Evolutionary conservation across 78 protist genomes (phyloP), one percentile per base, ranked within the genome.

Genomic region (Tieghemostelium lacteum): DNA sequence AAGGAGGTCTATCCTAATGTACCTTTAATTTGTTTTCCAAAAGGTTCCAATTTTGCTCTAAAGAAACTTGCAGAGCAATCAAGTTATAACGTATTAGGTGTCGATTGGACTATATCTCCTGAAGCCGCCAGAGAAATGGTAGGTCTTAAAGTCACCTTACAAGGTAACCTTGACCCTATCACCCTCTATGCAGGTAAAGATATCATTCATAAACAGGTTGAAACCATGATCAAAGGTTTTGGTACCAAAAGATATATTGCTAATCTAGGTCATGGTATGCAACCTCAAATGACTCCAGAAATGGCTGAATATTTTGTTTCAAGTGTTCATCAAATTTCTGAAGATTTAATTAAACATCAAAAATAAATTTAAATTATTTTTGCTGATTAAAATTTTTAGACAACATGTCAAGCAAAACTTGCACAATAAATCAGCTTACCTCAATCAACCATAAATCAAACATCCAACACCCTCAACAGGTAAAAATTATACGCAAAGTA

Each of bases 141-240:
- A 37, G 74, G 55, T 37, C 29, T 31, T 52, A 39, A 33, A 40
- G 86, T 42, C 10, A 28, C 85, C 19, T 83, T 96, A 8, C 95
- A 89, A 63, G 98, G 98, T 58, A 97, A 97, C 88, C 2, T 97
- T 61, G 98, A 97, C 70, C 98, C 98, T 24, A 39, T 92, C 10
- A 71, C 66, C 20, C 65, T 97, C 39, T 97, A 72, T 69, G 96
- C 83, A 10, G 33, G 85, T 19, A 45, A 61, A 22, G 72, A 61
- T 20, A 75, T 45, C 7, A 86, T 97, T 36, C 24, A 60, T 31
- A 45, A 16, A 42, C 66, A 65, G 42, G 93, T 75, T 19, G 40
- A 65, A 39, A 22, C 39, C 1, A 91, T 96, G 95, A 29, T 96
- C 19, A 34, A 7, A 1, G n/a, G 42, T 22, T 93, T 93, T 66